Base-by-base conservation (phyloP, 345 rosid species). In the Hevea brasiliensis region DNA sequence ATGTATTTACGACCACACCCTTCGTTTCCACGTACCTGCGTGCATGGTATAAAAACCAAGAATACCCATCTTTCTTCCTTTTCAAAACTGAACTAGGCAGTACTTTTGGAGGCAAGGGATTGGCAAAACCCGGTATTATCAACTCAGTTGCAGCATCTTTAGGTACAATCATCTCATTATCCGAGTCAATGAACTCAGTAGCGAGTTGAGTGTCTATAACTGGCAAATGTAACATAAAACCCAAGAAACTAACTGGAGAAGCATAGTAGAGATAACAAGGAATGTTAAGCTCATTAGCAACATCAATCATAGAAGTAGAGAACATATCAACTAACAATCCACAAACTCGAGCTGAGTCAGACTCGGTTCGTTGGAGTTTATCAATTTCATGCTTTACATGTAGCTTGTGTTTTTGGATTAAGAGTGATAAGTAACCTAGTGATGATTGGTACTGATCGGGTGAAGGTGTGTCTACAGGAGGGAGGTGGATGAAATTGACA, bases 251-350 rank as follows among this genome's bases (percentile, higher is more conserved):
- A 20, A 89, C 78, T 47, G 70, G 82, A 70, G 55, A 3, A 20
- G 89, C 80, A 5, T 64, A 37, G 71, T 76, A 85, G 15, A 88
- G 69, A 77, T 88, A 88, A 40, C 83, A 86, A 67, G 92, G 88
- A n/a, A 88, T 80, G 47, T 60, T 67, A 47, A 86, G 65, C 9
- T 84, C 85, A 8, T 73, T 59, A 0, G 77, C 90, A 0, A 81
- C 77, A 48, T 83, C 79, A 20, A 89, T 81, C 78, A 85, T 54
- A 5, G 84, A 72, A 1, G 78, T 67, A 57, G 89, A 84, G 51
- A 86, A 86, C 55, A 86, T 61, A 67, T 89, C 90, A 3, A 86
- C 51, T 62, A 85, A 67, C 21, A 89, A 73, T 40, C 85, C 92
- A 1, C 69, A 73, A 17, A 85, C 70, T 27, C 47, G 74, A 55